These are phyloP conservation scores for Microascus cirrosus DNA, from an alignment of 2,329 filamentous ascomycete genomes.

Conservation along the genomic window DNA sequence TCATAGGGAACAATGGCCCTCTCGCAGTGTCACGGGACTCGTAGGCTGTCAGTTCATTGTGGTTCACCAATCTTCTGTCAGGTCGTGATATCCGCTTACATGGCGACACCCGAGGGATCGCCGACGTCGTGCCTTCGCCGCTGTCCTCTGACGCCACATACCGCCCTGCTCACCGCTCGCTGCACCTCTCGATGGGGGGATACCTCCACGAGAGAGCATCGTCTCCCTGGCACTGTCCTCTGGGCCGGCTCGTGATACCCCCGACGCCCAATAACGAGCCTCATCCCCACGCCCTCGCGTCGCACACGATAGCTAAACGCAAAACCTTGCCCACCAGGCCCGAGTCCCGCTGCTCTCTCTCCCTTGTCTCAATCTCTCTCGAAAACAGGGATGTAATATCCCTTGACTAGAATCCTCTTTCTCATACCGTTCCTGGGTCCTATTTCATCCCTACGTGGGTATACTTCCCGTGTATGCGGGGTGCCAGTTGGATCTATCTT, in stretches of 20 bases:
- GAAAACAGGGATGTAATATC: background rate
- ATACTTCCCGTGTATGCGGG: background rate
- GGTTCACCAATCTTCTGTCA: background rate
- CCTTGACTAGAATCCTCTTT: background rate
- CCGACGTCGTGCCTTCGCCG: background rate
- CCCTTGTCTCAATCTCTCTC: background rate
- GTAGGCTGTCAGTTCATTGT: background rate
- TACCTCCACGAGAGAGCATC: background rate
- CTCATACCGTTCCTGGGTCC: background rate
- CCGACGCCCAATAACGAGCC: background rate
- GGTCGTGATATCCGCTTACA: background rate
- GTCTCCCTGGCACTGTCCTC: background rate
- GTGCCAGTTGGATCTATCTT: background rate
- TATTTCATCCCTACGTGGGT: background rate
- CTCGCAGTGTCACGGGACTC: background rate
- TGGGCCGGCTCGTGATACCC: background rate
- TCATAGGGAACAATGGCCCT: background rate
- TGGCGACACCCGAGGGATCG: background rate
- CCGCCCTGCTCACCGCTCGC: background rate
- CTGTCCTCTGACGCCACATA: background rate
- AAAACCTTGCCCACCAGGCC: background rate
- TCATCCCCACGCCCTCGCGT: background rate
- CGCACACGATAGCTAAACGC: background rate
- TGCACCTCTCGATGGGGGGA: background rate
- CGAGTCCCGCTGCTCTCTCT: background rate